Evolutionary conservation across 768 basidiomycete species (phyloP), one percentile per base, ranked within the genome.

Genomic region (Lactifluus hygrophoroides): DNA sequence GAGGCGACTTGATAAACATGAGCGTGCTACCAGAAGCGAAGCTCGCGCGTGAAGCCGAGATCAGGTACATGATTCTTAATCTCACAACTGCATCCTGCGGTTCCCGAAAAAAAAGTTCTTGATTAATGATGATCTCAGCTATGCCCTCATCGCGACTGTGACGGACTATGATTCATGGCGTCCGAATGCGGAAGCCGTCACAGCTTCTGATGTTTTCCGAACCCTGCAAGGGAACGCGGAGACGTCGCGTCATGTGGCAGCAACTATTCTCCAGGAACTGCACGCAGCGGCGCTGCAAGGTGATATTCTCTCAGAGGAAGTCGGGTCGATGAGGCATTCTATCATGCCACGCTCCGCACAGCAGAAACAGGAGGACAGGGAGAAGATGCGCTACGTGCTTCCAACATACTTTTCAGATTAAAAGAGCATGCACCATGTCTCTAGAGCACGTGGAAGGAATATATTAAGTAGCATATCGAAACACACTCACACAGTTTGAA

Each of bases 81-180:
- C 56, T 48, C 46, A 6, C 32, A n/a, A n/a, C 38, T 9, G 16
- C 3, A 19, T 37, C 3, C 27, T 27, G 5, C n/a, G 11, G 28
- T 48, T 30, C 35, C 45, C 47, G 37, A 56, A 40, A 40, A 5
- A 27, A 4, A 2, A 3, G 11, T 13, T 17, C 30, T 19, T 19
- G 14, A 49, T 9, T 32, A 7, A 23, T 61, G 59, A 42, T 21
- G 11, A 27, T 32, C 3, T 23, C 67, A 97, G 94, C 68, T 97
- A 97, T 69, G 92, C 89, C 0, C 80, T 97, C 55, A 85, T 98
- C 61, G 92, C 88, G 17, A 90, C 88, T 1, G 80, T 86, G 23
- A 98, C 95, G 3, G 94, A 98, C 74, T 97, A 95, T 70, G 95
- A 98, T 71, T 86, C 93, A 1, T 99, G 94, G 94, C 76, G 94